Evolutionary conservation across 805 yeast species (phyloP).

Genomic region (Candida broadrunensis): DNA sequence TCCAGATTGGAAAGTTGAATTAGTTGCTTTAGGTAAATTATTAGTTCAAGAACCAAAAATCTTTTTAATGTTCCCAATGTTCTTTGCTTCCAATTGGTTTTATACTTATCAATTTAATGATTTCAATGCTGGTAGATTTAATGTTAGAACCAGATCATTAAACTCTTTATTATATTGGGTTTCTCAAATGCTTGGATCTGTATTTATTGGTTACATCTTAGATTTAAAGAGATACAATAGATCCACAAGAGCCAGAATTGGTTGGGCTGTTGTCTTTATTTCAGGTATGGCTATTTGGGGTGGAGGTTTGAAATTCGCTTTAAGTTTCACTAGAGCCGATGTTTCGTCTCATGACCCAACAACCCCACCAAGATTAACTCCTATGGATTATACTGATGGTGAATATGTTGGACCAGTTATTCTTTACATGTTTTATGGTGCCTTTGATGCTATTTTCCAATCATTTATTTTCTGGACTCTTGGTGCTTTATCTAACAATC

Average conservation of each 20-base stretch:
- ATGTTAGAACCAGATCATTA: conserved; percentile 57
- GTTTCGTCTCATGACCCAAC: conserved; percentile 11
- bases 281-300: conserved; percentile 54
- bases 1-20: conserved; percentile 46
- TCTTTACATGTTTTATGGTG: conserved; percentile 61
- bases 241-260: conserved; percentile 45
- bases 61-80: conserved; percentile 52
- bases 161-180: conserved; percentile 62
- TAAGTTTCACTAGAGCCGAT: conserved; percentile 36
- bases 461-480: conserved; percentile 55
- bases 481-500: conserved; percentile 58
- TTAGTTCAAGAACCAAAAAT: conserved; percentile 44
- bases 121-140: conserved; percentile 53
- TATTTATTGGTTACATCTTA: conserved; percentile 45
- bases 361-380: conserved; percentile 12
- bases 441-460: conserved; percentile 59
- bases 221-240: conserved; percentile 43
- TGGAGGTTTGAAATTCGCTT: conserved; percentile 52
- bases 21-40: conserved; percentile 36
- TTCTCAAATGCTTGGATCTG: conserved; percentile 58
- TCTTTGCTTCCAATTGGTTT: conserved; percentile 64
- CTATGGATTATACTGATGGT: conserved; percentile 46
- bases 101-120: conserved; percentile 64
- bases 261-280: conserved; percentile 38
- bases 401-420: conserved; percentile 57